Evolutionary conservation across 176 grass and related monocot species (phyloP), one percentile per base, ranked within the genome.

Genomic region (Aegilops speltoides): DNA sequence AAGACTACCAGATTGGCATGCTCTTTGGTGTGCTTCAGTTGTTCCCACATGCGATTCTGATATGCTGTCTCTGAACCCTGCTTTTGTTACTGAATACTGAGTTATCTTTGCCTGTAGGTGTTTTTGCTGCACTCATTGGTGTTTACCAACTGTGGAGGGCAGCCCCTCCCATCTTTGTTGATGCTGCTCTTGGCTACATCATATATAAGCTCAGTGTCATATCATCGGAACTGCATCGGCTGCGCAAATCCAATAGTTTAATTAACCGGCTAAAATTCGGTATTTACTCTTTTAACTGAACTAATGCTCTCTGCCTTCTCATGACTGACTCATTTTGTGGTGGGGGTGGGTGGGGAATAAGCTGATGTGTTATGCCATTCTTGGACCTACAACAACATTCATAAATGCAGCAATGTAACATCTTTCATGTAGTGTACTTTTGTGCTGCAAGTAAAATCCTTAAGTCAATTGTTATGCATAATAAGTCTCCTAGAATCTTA

Each of bases 1-100:
- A 31, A 3, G 73, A 76, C 73, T 22, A 76, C 46, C 73, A 76
- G 26, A 76, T 76, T 52, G 73, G 45, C 8, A 76, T 76, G 73
- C 45, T 76, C 7, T 76, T 20, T 11, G 73, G 73, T 76, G 73
- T 54, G 73, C 26, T 76, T 76, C 25, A 19, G 2, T 76, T 54
- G 43, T 20, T 46, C 73, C 8, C 45, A 1, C 73, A 76, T 19
- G 29, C 45, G 5, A 52, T 76, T 40, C 43, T 25, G 32, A 69
- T 8, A 8, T 24, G 23, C 25, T 41, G 40, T 28, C 20, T 68
- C 73, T 31, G 26, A 31, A 76, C 25, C 45, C 13, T 26, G 67
- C 40, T 45, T 28, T 14, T 73, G 5, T 73, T 43, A 73, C 38
- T 73, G 37, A 73, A n/a, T 73, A 68, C 65, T 0, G 29, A 34